Percentiles rank a stretch among this genome's conserved stretches.
Conservation (phyloP, 768 basidiomycete genomes). For the Leccinum boreale region DNA sequence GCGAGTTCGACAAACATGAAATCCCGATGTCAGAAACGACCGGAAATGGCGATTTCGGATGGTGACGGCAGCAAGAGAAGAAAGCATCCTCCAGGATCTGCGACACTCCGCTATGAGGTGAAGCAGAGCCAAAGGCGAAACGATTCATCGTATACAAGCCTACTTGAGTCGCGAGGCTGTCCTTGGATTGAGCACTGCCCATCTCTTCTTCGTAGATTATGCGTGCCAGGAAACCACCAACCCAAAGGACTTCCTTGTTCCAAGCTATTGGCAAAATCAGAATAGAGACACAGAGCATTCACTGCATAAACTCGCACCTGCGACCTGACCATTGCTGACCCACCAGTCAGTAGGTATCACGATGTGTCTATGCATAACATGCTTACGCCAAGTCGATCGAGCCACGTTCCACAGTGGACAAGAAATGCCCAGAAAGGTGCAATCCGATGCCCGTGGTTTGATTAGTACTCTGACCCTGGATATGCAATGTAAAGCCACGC, state of each 20-base stretch:
- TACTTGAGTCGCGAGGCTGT: neutral
- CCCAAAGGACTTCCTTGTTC: conserved; percentile 85
- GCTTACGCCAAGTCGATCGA: conserved; percentile 81
- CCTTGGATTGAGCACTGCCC: neutral
- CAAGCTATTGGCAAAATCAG: conserved; percentile 48
- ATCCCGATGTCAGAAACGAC: conserved; percentile 13
- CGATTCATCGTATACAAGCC: conserved; percentile 77
- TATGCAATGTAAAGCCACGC: neutral
- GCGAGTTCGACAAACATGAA: neutral
- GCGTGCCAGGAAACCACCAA: conserved; percentile 80
- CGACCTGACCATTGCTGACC: conserved; percentile 77
- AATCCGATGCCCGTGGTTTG: conserved; percentile 81
- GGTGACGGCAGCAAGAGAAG: conserved; percentile 3
- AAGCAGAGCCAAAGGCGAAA: conserved; percentile 55
- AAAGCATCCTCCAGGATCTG: conserved; percentile 13
- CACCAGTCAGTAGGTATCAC: neutral
- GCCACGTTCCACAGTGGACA: conserved; percentile 94
- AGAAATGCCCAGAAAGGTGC: conserved; percentile 76
- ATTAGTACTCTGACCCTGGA: conserved; percentile 79
- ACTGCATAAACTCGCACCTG: conserved; percentile 41
- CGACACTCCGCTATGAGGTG: conserved; percentile 29
- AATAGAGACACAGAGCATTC: neutral
- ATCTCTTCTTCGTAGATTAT: conserved; percentile 84
- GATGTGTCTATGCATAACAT: neutral
- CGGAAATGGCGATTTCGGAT: conserved; percentile 7